Base-by-base conservation (phyloP, 2,329 filamentous ascomycete species). In the Beauveria medogensis region DNA sequence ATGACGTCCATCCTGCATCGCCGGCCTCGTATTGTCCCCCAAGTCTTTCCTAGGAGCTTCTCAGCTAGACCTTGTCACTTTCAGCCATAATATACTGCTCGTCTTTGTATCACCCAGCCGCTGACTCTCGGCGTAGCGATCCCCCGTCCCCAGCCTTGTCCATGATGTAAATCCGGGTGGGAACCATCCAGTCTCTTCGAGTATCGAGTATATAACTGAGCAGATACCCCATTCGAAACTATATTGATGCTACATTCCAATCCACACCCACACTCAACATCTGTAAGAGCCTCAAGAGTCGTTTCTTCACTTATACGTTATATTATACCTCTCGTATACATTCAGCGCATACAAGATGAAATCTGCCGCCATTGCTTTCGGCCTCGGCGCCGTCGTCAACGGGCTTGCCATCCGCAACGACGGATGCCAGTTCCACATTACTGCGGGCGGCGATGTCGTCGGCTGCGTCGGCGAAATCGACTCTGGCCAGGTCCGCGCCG, bases 391-490 rank as follows among this genome's bases (percentile, higher is more conserved):
- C 46, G 61, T 62, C 24, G 61, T 60, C 62, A 64, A 63, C 43
- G 66, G 62, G 40, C 51, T 65, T 16, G 64, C 55, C 34, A 48
- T 67, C 24, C 55, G 63, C 28, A 56, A 50, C 22, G 67, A 52
- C n/a, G 67, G 63, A 28, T 70, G 68, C 57, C 51, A 64, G 64
- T 85, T 87, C 71, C 73, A 77, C 62, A 67, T 87, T 41, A 76
- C 73, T 5, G 78, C 81, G 41, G 74, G 74, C 43, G 81, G 81
- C 20, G 75, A 73, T 61, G 71, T 74, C 20, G 75, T 77, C 34
- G 83, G 84, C n/a, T 69, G 74, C 4, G 73, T 89, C 47, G 85
- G 83, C 12, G 81, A 89, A 69, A 76, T 89, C 43, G 67, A 63
- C 57, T 83, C 87, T 69, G 86, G 87, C 9, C 86, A 89, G 73